Conservation (phyloP, 495 filamentous ascomycete genomes). For the Penicillium crystallinum region DNA sequence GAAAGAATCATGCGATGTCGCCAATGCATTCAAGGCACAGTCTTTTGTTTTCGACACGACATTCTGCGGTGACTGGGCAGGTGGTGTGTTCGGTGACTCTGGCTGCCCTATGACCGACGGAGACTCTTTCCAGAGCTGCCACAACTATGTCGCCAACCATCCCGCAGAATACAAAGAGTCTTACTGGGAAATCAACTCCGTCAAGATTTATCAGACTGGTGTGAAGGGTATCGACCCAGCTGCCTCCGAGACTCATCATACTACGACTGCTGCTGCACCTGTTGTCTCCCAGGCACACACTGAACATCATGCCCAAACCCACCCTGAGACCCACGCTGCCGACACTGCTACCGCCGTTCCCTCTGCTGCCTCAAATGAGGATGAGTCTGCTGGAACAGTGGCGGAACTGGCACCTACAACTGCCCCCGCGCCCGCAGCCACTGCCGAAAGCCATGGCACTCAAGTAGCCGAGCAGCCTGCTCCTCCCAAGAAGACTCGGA, state of each 20-base stretch:
- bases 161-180: constrained; percentile 55
- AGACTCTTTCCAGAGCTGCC: constrained; percentile 47
- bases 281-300: not conserved
- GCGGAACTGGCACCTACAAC: not conserved
- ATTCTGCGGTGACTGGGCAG: constrained; percentile 91
- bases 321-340: constrained; percentile 1
- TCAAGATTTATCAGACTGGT: constrained; percentile 55
- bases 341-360: not conserved
- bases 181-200: constrained; percentile 68
- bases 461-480: not conserved
- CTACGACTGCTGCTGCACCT: not conserved
- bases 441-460: not conserved
- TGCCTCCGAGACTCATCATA: not conserved
- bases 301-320: not conserved
- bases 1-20: constrained; percentile 60
- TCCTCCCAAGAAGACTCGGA: constrained; percentile 1
- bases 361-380: not conserved
- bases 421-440: not conserved
- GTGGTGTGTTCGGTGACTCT: constrained; percentile 45
- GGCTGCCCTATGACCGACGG: constrained; percentile 35
- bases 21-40: constrained; percentile 61
- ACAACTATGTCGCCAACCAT: constrained; percentile 60
- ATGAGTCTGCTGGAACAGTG: not conserved
- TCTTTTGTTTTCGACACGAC: constrained; percentile 76
- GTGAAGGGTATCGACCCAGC: constrained; percentile 8